phyloP scores from a whole-genome alignment of 768 basidiomycete species.

The Hydnum rufescens region DNA sequence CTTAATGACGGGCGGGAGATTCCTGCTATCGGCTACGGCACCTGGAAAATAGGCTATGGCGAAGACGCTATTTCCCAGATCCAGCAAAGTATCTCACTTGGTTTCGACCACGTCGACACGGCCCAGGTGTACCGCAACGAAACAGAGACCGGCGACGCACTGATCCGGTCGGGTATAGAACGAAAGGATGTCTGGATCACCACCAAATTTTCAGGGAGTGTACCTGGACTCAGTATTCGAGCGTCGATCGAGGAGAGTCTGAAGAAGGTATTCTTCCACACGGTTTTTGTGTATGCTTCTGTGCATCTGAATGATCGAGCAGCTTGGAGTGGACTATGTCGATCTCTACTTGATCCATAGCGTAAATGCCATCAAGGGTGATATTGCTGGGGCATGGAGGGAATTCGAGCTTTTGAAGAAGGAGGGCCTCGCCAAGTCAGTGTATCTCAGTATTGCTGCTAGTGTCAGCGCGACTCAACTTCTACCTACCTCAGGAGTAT shows the following conservation, averaged over 20 bases:
- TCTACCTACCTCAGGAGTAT: slow-evolving; percentile 31
- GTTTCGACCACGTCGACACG: slow-evolving; percentile 15
- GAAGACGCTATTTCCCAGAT: not conserved
- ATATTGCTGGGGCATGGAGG: slow-evolving; percentile 29
- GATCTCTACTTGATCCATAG: slow-evolving; percentile 54
- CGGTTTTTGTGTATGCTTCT: not conserved
- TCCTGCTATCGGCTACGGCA: not conserved
- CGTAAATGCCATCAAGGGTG: slow-evolving; percentile 24
- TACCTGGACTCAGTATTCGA: slow-evolving; percentile 12
- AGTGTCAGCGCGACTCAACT: slow-evolving; percentile 1
- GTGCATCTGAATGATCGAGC: not conserved
- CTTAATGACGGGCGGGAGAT: not conserved
- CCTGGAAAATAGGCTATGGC: not conserved
- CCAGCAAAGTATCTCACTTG: not conserved
- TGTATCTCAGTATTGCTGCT: not conserved
- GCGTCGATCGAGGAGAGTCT: slow-evolving; percentile 22
- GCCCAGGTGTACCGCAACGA: slow-evolving; percentile 23
- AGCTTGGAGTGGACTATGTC: slow-evolving; percentile 41
- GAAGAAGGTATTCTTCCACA: slow-evolving; percentile 22
- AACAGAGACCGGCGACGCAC: slow-evolving; percentile 4
- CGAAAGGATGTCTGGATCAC: slow-evolving; percentile 42
- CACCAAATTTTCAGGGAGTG: slow-evolving; percentile 39
- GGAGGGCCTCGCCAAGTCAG: slow-evolving; percentile 36
- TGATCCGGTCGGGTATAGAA: slow-evolving; percentile 6
- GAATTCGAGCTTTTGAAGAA: slow-evolving; percentile 36